A percentile compares a stretch with the other conserved stretches of the same genome.
phyloP scores from a whole-genome alignment of 2,329 filamentous ascomycete genomes.

The Fusarium sp. region DNA sequence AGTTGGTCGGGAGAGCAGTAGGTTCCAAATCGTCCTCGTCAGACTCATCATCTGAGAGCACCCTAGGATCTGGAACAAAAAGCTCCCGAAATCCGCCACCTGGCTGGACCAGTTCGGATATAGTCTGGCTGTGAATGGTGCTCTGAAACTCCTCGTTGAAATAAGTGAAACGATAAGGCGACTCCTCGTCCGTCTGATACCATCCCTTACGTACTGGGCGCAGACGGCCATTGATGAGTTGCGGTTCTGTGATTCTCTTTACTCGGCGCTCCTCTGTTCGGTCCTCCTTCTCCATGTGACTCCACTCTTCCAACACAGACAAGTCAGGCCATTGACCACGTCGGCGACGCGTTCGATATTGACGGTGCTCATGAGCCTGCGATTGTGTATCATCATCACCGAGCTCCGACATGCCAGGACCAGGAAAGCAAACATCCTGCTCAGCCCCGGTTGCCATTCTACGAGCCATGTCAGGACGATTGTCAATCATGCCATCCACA shows the following conservation, averaged over 20 bases:
- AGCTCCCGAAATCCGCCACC: conserved; percentile 87
- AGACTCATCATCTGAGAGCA: conserved; percentile 78
- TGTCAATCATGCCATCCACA: conserved; percentile 41
- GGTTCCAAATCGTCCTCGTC: conserved; percentile 68
- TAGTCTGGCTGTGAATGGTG: conserved; percentile 95
- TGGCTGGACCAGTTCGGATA: conserved; percentile 90
- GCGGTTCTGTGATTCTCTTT: conserved; percentile 93
- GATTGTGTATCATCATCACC: conserved; percentile 77
- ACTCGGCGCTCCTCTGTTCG: conserved; percentile 83
- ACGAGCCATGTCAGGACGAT: conserved; percentile 44
- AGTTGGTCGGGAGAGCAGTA: conserved; percentile 39
- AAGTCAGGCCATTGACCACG: conserved; percentile 88
- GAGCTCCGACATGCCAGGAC: conserved; percentile 77
- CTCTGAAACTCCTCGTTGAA: conserved; percentile 98
- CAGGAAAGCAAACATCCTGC: conserved; percentile 93
- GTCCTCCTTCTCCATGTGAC: conserved; percentile 84
- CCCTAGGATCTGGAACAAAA: conserved; percentile 86
- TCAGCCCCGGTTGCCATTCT: conserved; percentile 74
- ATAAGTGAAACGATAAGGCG: conserved; percentile 95
- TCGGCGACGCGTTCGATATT: conserved; percentile 64
- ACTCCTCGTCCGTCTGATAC: conserved; percentile 89
- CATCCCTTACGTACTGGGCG: conserved; percentile 83
- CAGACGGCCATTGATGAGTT: conserved; percentile 89
- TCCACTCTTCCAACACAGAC: conserved; percentile 87
- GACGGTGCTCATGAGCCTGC: conserved; percentile 54